These are phyloP conservation scores for Glomus cerebriforme DNA, from an alignment of 192 early-diverging fungal species.

Conservation along the genomic window DNA sequence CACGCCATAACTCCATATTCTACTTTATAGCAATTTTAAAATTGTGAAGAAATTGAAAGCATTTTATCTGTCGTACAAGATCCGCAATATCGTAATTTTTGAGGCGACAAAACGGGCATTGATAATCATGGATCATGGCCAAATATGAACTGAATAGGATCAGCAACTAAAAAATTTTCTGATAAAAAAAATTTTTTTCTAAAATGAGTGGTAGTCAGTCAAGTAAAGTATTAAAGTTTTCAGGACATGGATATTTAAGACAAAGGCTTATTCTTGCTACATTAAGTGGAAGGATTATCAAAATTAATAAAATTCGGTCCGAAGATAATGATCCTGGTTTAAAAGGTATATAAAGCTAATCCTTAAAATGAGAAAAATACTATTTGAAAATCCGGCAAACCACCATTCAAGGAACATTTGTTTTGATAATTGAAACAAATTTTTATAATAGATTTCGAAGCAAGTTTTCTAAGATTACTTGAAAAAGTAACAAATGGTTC, in stretches of 20 bases:
- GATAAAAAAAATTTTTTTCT: background rate
- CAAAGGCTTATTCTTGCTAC: conserved; percentile 90
- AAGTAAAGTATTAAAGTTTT: conserved; percentile 56
- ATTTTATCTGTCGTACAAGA: no score
- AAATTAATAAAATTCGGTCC: conserved; percentile 88
- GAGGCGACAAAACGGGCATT: no score
- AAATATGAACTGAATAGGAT: no score
- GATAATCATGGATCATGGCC: no score
- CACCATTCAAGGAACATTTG: background rate
- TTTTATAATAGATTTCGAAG: conserved; percentile 79
- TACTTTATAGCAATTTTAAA: no score
- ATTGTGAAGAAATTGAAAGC: no score
- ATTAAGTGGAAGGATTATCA: conserved; percentile 76
- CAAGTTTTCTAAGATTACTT: conserved; percentile 83
- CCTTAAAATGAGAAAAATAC: no score
- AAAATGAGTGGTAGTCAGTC: background rate
- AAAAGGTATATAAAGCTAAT: conserved; percentile 49
- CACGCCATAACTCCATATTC: no score
- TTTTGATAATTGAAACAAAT: background rate
- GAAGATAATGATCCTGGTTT: conserved; percentile 88
- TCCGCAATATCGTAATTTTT: no score
- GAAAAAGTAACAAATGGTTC: conserved; percentile 95
- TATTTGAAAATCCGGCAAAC: background rate
- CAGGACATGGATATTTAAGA: conserved; percentile 85
- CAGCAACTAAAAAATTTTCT: no score